Conservation (phyloP, 2,329 filamentous ascomycete species). For the Sphaerulina vaccinii region DNA sequence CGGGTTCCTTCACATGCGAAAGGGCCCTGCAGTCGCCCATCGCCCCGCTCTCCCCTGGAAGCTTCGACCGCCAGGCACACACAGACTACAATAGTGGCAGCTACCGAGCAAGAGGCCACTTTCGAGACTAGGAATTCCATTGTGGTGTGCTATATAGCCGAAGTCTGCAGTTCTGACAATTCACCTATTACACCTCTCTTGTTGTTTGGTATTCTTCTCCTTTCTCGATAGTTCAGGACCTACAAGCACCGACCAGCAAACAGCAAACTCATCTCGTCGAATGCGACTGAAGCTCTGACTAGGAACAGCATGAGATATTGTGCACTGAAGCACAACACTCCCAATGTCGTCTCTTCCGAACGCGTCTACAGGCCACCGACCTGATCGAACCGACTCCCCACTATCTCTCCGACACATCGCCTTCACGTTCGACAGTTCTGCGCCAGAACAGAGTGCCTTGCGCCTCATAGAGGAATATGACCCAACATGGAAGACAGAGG, state of each 20-base stretch:
- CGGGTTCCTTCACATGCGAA: no score
- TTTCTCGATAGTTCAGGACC: no score
- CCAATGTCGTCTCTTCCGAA: conserved; percentile 24
- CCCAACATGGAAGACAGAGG: conserved; percentile 75
- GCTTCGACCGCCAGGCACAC: no score
- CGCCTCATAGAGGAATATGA: conserved; percentile 75
- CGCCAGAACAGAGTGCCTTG: conserved; percentile 76
- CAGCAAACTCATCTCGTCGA: conserved; percentile 8
- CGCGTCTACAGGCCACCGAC: conserved; percentile 27
- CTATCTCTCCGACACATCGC: conserved; percentile 58
- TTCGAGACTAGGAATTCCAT: no score
- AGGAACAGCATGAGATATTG: conserved; percentile 19
- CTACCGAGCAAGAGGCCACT: no score
- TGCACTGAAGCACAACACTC: conserved; percentile 17
- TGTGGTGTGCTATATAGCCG: no score
- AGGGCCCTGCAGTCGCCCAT: no score
- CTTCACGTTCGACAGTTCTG: conserved; percentile 72
- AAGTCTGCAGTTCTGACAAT: no score
- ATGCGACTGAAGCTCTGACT: conserved; percentile 12
- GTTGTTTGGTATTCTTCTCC: background rate
- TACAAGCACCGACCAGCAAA: conserved; percentile 1
- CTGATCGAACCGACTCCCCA: conserved; percentile 35
- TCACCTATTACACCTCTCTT: no score
- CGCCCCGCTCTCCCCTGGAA: no score
- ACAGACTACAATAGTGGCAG: no score